Percentiles rank a stretch among this genome's conserved stretches.
phyloP scores from a whole-genome alignment of 2,329 filamentous ascomycete species.

The Beauveria australis region DNA sequence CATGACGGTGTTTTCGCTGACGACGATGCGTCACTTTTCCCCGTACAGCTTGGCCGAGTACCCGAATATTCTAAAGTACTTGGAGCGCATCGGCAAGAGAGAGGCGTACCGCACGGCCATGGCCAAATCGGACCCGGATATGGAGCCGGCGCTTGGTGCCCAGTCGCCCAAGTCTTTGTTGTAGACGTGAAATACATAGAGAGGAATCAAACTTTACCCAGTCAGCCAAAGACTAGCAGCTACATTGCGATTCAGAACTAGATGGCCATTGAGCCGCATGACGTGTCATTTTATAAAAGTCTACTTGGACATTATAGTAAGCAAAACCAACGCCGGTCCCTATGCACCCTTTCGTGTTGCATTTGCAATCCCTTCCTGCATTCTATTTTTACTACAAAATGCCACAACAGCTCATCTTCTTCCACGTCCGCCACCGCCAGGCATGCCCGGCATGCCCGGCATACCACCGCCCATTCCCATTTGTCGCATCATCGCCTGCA shows the following conservation, averaged over 20 bases:
- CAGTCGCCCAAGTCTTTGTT: slow-evolving; percentile 13
- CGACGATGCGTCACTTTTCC: slow-evolving; percentile 49
- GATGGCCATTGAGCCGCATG: not conserved
- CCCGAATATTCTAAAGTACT: slow-evolving; percentile 35
- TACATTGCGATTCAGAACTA: not conserved
- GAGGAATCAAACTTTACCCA: not conserved
- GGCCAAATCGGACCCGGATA: slow-evolving; percentile 39
- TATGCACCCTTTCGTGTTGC: slow-evolving; percentile 6
- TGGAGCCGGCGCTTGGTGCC: slow-evolving; percentile 26
- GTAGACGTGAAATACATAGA: not conserved
- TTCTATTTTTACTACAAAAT: slow-evolving; percentile 1
- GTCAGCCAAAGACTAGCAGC: too few relatives aligned
- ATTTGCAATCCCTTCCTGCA: not conserved
- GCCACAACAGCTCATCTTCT: slow-evolving; percentile 2
- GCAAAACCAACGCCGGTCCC: slow-evolving; percentile 10
- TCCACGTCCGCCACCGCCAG: slow-evolving; percentile 7
- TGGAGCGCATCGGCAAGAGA: slow-evolving; percentile 34
- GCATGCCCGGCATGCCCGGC: slow-evolving; percentile 12
- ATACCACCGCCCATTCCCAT: slow-evolving; percentile 51
- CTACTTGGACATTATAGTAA: slow-evolving; percentile 5
- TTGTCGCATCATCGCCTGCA: slow-evolving; percentile 73
- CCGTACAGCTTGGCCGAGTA: slow-evolving; percentile 34
- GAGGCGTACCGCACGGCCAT: slow-evolving; percentile 40
- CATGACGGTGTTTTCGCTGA: slow-evolving; percentile 53
- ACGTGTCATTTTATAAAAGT: slow-evolving; percentile 1